Evolutionary conservation across 805 yeast species (phyloP), one percentile per base, ranked within the genome.

Genomic region (Cyberlindnera saturnus): DNA sequence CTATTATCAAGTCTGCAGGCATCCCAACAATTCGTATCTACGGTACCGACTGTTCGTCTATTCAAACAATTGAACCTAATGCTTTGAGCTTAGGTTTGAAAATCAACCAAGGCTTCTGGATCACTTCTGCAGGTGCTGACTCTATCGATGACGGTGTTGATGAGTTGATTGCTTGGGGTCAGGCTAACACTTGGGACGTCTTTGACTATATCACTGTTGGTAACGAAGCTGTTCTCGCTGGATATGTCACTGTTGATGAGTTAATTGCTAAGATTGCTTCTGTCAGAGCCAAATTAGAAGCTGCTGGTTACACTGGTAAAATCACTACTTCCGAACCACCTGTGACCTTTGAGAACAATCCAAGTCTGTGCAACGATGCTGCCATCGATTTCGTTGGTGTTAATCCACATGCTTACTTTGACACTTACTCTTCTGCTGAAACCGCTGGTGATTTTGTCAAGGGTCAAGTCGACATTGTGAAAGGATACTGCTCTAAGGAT

Each of bases 281-380:
- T 10, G 93, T 87, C 41, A 84, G 81, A 62, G 31, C 71, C 11
- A 64, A 64, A 48, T 73, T 90, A 44, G 58, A 65, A 43, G 64
- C 60, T 40, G 90, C 87, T 23, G 97, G 97, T 32, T 90, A 80
- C 66, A 64, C 69, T 9, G 96, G 96, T 41, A 57, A 66, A 42
- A 72, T 89, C 37, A 82, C 93, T 18, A 89, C 96, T 16, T 78
- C 96, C 44, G 97, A 90, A 62, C 95, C 96, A 42, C 93, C 96
- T n/a, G 83, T 75, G 13, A 65, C 80, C 15, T 89, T 73, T 63
- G 74, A 74, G 58, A 60, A 67, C 40, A 49, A 84, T 59, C 86
- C 96, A 4, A 64, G 62, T 9, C 72, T 90, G 55, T 90, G 97
- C 67, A 72, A 79, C 33, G n/a, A n/a, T n/a, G 53, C 87, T 6